phyloP scores from a whole-genome alignment of 208 protist species.

The Vickermania ingenoplastis region DNA sequence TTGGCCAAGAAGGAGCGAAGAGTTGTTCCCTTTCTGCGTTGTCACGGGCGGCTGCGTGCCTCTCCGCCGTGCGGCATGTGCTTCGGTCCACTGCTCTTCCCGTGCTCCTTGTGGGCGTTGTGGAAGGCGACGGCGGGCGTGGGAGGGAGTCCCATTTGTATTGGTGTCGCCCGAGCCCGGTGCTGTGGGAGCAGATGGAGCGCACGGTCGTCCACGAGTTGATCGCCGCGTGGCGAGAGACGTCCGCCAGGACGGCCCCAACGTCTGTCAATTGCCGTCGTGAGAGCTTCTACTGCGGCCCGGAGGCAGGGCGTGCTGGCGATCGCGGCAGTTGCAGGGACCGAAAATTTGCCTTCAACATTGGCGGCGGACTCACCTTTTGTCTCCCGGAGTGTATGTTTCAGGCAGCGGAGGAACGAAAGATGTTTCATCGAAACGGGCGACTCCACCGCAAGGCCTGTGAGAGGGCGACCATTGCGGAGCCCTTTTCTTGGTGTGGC shows the following conservation, averaged over 20 bases:
- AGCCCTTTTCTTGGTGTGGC: too few relatives aligned
- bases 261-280: too few relatives aligned
- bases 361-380: slow-evolving; percentile 63
- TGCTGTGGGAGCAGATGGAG: slow-evolving; percentile 76
- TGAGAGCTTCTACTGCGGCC: slow-evolving; percentile 88
- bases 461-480: too few relatives aligned
- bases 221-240: too few relatives aligned
- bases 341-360: slow-evolving; percentile 83
- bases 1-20: too few relatives aligned
- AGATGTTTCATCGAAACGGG: slow-evolving; percentile 3
- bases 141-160: too few relatives aligned
- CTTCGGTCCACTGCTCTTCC: too few relatives aligned
- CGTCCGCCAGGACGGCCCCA: not conserved
- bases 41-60: too few relatives aligned
- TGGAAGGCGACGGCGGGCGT: too few relatives aligned
- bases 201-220: not conserved
- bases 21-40: too few relatives aligned
- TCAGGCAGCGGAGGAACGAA: not conserved
- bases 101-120: too few relatives aligned
- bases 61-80: too few relatives aligned
- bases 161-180: slow-evolving; percentile 83
- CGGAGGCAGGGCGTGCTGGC: slow-evolving; percentile 84
- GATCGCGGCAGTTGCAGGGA: slow-evolving; percentile 85
- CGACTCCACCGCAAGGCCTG: not conserved
- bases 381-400: slow-evolving; percentile 89